Evolutionary conservation across 2,329 filamentous ascomycete genomes (phyloP), one percentile per base, ranked within the genome.

Genomic region (Monilinia vaccinii-corymbosi): DNA sequence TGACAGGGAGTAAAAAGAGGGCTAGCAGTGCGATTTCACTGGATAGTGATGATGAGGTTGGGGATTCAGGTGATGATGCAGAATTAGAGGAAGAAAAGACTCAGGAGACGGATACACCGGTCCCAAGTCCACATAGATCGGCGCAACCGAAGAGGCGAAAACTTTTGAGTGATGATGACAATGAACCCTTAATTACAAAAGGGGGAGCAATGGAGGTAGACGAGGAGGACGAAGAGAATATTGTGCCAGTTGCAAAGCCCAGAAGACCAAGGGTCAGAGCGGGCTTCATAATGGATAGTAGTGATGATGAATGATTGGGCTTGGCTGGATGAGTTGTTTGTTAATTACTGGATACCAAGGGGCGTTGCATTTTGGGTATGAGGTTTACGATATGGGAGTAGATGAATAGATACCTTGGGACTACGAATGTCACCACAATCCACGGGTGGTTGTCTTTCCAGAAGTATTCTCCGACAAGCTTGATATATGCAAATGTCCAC

Each of bases 211-310:
- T 63, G 38, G 60, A 58, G 7, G 14, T 63, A 18, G 71, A 70
- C 46, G 67, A 72, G 42, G 74, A 75, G 4, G 76, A 76, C 4
- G 76, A 78, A 10, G 75, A 77, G 8, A 75, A 76, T 32, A 74
- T 76, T 1, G 72, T 72, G 1, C 72, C 73, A 25, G 64, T 72
- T 2, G 66, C 71, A 0, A 73, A 65, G 66, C 70, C 65, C 23
- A 49, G 51, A 11, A 60, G 58, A 49, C 25, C 44, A 65, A 74
- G 79, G 60, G 73, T 77, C 4, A 76, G 76, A 56, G 77, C 78
- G 21, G 82, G 82, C 0, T 85, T 85, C 63, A 71, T 85, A 49
- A 67, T 83, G 40, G 81, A 85, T 66, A 84, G 81, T 62, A 83
- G 82, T 68, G 82, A 85, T 62, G 71, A 72, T 58, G 71, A 72